These are phyloP conservation scores for Hordeum marinum DNA, from an alignment of 176 grass and related monocot species.

Conservation along the genomic window DNA sequence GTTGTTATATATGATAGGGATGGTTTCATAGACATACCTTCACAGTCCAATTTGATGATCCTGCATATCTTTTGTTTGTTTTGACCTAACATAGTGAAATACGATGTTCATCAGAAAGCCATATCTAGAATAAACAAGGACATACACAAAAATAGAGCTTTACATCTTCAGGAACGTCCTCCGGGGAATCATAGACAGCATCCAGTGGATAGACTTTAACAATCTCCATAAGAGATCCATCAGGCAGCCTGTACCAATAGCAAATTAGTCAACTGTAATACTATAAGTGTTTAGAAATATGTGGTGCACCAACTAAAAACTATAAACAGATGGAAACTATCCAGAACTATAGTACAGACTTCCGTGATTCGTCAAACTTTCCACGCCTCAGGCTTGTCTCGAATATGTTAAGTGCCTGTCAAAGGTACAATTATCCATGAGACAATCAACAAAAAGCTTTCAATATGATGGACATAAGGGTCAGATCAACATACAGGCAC, in stretches of 20 bases:
- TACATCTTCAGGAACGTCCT: slow-evolving; percentile 98
- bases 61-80: slow-evolving; percentile 88
- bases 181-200: slow-evolving; percentile 80
- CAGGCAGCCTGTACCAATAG: slow-evolving; percentile 53
- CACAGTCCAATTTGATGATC: slow-evolving; percentile 93
- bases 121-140: neutral
- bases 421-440: slow-evolving; percentile 18
- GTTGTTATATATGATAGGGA: slow-evolving; percentile 9
- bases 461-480: slow-evolving; percentile 5
- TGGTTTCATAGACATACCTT: slow-evolving; percentile 41
- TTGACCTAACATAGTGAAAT: slow-evolving; percentile 50
- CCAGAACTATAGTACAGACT: slow-evolving; percentile 4
- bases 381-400: slow-evolving; percentile 31
- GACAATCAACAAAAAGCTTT: slow-evolving; percentile 1
- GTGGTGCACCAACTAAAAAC: neutral
- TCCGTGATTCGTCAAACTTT: slow-evolving; percentile 25
- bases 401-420: slow-evolving; percentile 44
- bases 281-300: neutral
- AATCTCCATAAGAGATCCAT: slow-evolving; percentile 97
- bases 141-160: neutral
- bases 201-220: slow-evolving; percentile 90
- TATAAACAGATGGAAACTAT: slow-evolving; percentile 22
- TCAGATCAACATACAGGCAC: slow-evolving; percentile 62
- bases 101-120: neutral
- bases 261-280: neutral